These are phyloP conservation scores for Paecilomyces sp. DNA, from an alignment of 2,329 filamentous ascomycete genomes.

Conservation along the genomic window DNA sequence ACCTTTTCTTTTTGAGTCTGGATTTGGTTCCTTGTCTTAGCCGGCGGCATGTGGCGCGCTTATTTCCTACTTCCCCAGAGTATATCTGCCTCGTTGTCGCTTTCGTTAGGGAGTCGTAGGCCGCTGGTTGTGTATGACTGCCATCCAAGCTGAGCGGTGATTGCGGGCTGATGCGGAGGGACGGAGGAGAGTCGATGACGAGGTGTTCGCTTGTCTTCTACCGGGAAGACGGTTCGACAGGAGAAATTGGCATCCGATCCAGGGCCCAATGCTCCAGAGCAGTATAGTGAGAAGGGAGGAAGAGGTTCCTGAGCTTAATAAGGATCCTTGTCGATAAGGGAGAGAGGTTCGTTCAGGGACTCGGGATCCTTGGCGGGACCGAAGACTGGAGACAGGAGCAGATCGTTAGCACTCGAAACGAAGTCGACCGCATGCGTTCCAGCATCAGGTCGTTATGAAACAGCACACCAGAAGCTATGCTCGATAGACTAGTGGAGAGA, in stretches of 20 bases:
- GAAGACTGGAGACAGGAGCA: background rate
- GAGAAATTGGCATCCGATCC: background rate
- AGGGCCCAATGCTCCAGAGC: background rate
- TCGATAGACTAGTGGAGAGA: background rate
- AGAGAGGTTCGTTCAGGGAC: background rate
- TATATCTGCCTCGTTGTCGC: background rate
- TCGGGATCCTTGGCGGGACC: background rate
- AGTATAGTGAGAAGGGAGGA: background rate
- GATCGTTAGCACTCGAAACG: background rate
- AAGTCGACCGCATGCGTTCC: background rate
- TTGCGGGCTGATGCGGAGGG: conserved; percentile 3
- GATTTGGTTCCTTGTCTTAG: conserved; percentile 42
- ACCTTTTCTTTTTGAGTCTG: conserved; percentile 53
- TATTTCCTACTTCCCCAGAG: background rate
- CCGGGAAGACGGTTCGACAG: conserved; percentile 1
- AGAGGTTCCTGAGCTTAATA: background rate
- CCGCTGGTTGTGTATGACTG: conserved; percentile 7
- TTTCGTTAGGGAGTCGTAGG: conserved; percentile 1
- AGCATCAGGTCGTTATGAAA: background rate
- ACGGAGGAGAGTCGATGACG: conserved; percentile 7
- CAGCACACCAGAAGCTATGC: background rate
- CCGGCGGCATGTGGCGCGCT: conserved; percentile 36
- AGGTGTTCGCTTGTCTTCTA: background rate
- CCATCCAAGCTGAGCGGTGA: conserved; percentile 14
- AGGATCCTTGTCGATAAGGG: background rate